Conservation (phyloP, 2,329 filamentous ascomycete species). For the Hirsutella minnesotensis region DNA sequence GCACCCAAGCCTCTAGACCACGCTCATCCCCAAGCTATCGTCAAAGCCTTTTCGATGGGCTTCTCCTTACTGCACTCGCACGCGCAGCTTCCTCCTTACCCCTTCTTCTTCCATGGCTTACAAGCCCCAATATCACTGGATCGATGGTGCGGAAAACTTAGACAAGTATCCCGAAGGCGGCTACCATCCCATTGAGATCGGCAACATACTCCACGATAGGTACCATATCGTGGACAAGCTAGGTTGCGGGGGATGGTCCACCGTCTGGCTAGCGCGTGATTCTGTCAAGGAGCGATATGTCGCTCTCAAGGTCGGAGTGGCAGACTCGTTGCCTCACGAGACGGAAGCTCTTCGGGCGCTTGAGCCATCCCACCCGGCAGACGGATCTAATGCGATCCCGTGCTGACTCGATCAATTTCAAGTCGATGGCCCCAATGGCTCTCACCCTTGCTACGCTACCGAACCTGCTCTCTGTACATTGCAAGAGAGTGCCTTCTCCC, state of each 20-base stretch:
- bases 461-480: conserved; percentile 14
- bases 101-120: neutral
- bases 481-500: conserved; percentile 1
- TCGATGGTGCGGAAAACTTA: neutral
- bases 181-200: conserved; percentile 26
- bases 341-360: conserved; percentile 3
- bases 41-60: no score
- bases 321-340: conserved; percentile 10
- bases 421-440: conserved; percentile 16
- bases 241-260: conserved; percentile 17
- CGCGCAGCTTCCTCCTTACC: neutral
- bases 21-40: no score
- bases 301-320: conserved; percentile 18
- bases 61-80: neutral
- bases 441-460: conserved; percentile 15
- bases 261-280: conserved; percentile 20
- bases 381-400: conserved; percentile 4
- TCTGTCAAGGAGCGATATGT: conserved; percentile 12
- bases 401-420: conserved; percentile 12
- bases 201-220: conserved; percentile 18
- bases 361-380: neutral
- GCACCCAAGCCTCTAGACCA: no score
- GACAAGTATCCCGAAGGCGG: conserved; percentile 12
- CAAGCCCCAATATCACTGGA: neutral
- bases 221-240: conserved; percentile 17